A percentile compares a stretch with the other conserved stretches of the same genome.
phyloP scores from a whole-genome alignment of 768 basidiomycete genomes.

The Amanita pallidorosea region DNA sequence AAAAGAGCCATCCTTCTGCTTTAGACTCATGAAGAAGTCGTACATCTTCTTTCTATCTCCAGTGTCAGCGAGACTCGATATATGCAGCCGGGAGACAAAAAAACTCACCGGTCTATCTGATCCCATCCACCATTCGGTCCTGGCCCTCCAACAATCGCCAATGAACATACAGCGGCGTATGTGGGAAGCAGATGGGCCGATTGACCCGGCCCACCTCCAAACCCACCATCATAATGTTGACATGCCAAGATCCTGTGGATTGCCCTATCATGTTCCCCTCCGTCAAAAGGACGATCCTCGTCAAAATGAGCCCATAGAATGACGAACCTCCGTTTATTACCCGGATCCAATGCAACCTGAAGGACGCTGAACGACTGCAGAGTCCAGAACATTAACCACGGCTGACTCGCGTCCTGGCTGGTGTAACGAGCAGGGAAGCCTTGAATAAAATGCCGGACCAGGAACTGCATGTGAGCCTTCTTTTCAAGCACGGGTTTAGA shows the following conservation, averaged over 20 bases:
- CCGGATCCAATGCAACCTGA: constrained; percentile 70
- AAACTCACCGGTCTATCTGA: constrained; percentile 62
- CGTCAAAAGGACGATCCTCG: background rate
- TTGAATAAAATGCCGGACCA: constrained; percentile 61
- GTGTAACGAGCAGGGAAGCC: constrained; percentile 73
- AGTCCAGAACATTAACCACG: constrained; percentile 94
- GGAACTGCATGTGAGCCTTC: constrained; percentile 63
- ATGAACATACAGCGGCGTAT: constrained; percentile 76
- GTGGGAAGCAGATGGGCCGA: constrained; percentile 81
- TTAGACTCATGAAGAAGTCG: constrained; percentile 83
- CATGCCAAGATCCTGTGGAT: constrained; percentile 73
- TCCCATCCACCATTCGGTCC: constrained; percentile 78
- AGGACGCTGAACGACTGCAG: constrained; percentile 74
- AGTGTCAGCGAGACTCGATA: background rate
- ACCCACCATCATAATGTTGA: constrained; percentile 85
- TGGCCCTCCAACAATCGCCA: constrained; percentile 73
- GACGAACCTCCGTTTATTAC: constrained; percentile 65
- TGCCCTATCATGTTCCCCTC: constrained; percentile 31
- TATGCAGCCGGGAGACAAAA: background rate
- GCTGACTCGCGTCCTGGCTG: constrained; percentile 87
- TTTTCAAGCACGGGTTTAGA: constrained; percentile 35
- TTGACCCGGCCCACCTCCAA: constrained; percentile 87
- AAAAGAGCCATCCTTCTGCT: constrained; percentile 90
- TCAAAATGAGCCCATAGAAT: constrained; percentile 2
- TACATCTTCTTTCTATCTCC: constrained; percentile 62